phyloP scores from a whole-genome alignment of 306 rosid genomes.

The Cicer chorassanicum region DNA sequence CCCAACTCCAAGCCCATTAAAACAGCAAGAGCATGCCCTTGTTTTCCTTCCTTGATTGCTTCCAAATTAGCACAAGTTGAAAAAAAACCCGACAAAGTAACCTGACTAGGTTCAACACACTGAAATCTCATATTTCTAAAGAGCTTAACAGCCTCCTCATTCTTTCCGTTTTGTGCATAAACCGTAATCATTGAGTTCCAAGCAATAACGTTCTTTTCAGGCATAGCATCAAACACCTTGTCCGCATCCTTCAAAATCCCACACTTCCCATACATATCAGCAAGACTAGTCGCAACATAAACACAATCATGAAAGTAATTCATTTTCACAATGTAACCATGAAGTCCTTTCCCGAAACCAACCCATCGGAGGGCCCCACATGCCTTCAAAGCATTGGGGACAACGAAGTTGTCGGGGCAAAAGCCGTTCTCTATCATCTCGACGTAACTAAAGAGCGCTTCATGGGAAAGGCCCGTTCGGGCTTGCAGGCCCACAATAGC shows the following conservation, averaged over 20 bases:
- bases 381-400: slow-evolving; percentile 84
- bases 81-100: slow-evolving; percentile 68
- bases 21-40: slow-evolving; percentile 72
- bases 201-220: slow-evolving; percentile 60
- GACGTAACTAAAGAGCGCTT: slow-evolving; percentile 57
- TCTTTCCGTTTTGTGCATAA: slow-evolving; percentile 66
- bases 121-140: slow-evolving; percentile 65
- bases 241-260: slow-evolving; percentile 66
- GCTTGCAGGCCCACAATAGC: slow-evolving; percentile 72
- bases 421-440: slow-evolving; percentile 66
- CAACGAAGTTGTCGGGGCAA: slow-evolving; percentile 72
- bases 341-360: slow-evolving; percentile 65
- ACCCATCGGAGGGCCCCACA: slow-evolving; percentile 66
- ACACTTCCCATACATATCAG: slow-evolving; percentile 92
- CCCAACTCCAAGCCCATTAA: slow-evolving; percentile 62
- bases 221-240: slow-evolving; percentile 69
- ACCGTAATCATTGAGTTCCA: slow-evolving; percentile 81
- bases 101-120: slow-evolving; percentile 58
- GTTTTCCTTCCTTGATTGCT: slow-evolving; percentile 67
- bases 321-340: slow-evolving; percentile 66
- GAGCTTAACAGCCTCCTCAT: slow-evolving; percentile 61
- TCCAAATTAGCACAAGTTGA: slow-evolving; percentile 72
- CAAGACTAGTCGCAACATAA: slow-evolving; percentile 71
- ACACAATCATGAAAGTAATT: slow-evolving; percentile 59
- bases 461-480: slow-evolving; percentile 55